Percentiles rank a stretch among this genome's conserved stretches.
Conservation (phyloP, 2,329 filamentous ascomycete species). For the Ilyonectria sp. region DNA sequence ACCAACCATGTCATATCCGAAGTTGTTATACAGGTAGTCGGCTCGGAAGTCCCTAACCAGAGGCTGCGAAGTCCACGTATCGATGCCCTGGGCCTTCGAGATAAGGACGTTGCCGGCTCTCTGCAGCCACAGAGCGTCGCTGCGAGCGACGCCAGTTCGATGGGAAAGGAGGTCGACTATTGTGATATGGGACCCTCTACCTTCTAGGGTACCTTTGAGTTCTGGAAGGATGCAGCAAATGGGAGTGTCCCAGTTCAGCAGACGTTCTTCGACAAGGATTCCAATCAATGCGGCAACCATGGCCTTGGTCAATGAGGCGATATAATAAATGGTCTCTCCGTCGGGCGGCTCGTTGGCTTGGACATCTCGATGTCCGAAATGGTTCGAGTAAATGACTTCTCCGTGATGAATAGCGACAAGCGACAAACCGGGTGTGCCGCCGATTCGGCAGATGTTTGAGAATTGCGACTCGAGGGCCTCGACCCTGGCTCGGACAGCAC, state of each 20-base stretch:
- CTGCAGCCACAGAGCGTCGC: slow-evolving; percentile 4
- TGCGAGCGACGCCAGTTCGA: background rate
- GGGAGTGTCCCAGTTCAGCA: slow-evolving; percentile 2
- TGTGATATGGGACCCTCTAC: background rate
- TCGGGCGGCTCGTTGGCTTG: background rate
- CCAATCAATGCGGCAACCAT: slow-evolving; percentile 1
- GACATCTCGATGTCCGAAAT: slow-evolving; percentile 12
- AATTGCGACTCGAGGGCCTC: slow-evolving; percentile 6
- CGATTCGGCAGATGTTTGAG: slow-evolving; percentile 1
- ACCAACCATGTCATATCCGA: slow-evolving; percentile 3
- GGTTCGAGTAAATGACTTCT: background rate
- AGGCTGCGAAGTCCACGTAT: background rate
- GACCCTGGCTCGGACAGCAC: background rate
- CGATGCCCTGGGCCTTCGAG: background rate
- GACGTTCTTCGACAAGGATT: slow-evolving; percentile 1
- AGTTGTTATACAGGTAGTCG: slow-evolving; percentile 6
- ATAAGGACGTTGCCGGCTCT: background rate
- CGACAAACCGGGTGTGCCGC: background rate
- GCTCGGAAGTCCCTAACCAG: background rate
- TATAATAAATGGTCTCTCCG: slow-evolving; percentile 4
- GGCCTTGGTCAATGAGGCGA: slow-evolving; percentile 12
- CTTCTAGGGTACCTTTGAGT: background rate
- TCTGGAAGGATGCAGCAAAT: background rate
- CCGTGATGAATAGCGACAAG: background rate
- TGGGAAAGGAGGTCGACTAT: background rate